A percentile compares a stretch with the other conserved stretches of the same genome.
Evolutionary conservation across 164 flowering plant genomes (phyloP).

Genomic region (Santalum album): DNA sequence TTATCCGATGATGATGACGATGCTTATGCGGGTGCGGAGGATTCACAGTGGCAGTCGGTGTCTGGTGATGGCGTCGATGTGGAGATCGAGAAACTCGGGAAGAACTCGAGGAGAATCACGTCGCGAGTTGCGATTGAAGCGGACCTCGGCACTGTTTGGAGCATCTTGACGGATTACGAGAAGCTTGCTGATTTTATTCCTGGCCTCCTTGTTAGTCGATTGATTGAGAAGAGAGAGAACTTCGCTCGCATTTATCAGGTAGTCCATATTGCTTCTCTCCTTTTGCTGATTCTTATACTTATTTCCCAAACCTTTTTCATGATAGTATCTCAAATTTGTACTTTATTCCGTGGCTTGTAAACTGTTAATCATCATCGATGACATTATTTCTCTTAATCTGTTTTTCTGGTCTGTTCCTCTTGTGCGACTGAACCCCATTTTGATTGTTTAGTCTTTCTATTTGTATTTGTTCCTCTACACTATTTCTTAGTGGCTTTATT

Average conservation of each 20-base stretch:
- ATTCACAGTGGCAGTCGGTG: background rate
- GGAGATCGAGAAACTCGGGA: slow-evolving; percentile 39
- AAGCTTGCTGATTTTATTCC: slow-evolving; percentile 61
- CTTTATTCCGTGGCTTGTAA: too few relatives aligned
- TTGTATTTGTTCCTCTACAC: too few relatives aligned
- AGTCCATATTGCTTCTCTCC: background rate
- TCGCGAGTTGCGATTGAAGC: slow-evolving; percentile 43
- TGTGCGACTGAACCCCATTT: too few relatives aligned
- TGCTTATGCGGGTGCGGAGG: too few relatives aligned
- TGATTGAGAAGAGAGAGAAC: slow-evolving; percentile 54
- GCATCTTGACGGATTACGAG: slow-evolving; percentile 64
- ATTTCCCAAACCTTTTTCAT: background rate
- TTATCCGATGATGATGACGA: too few relatives aligned
- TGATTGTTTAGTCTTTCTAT: too few relatives aligned
- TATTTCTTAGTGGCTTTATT: too few relatives aligned
- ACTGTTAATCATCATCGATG: too few relatives aligned
- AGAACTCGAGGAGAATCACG: slow-evolving; percentile 44
- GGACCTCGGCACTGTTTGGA: slow-evolving; percentile 47
- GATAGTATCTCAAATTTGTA: too few relatives aligned
- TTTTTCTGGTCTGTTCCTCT: too few relatives aligned
- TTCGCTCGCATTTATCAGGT: slow-evolving; percentile 63
- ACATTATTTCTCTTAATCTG: too few relatives aligned
- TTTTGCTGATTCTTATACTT: background rate
- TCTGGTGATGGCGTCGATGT: slow-evolving; percentile 13
- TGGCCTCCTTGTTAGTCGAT: slow-evolving; percentile 47